phyloP scores from a whole-genome alignment of 208 protist genomes.

The Crithidia fasciculata region DNA sequence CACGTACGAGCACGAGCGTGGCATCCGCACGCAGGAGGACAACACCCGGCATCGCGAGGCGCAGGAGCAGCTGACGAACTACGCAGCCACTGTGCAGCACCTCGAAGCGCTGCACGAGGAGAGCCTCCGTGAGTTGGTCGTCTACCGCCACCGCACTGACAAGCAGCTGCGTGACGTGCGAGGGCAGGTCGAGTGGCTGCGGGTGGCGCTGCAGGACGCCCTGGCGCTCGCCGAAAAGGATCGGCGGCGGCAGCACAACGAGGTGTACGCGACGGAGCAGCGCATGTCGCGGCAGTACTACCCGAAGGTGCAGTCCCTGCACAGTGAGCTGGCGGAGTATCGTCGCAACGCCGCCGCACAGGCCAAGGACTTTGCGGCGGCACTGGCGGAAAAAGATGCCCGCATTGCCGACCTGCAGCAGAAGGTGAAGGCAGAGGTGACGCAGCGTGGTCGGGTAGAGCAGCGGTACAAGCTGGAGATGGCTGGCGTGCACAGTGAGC shows the following conservation, averaged over 20 bases:
- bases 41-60: constrained; percentile 36
- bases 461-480: constrained; percentile 66
- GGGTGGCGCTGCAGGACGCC: constrained; percentile 39
- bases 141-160: constrained; percentile 54
- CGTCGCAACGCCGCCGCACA: constrained; percentile 13
- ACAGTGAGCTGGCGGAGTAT: constrained; percentile 34
- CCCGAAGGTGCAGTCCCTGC: constrained; percentile 41
- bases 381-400: constrained; percentile 21
- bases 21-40: constrained; percentile 35
- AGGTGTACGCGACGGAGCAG: constrained; percentile 29
- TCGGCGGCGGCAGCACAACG: constrained; percentile 42
- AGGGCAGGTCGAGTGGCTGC: constrained; percentile 54
- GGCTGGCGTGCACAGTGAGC: constrained; percentile 74
- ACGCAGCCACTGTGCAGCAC: constrained; percentile 45
- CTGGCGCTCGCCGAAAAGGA: constrained; percentile 38
- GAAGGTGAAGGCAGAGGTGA: constrained; percentile 30
- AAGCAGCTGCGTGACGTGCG: constrained; percentile 45
- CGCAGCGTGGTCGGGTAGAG: constrained; percentile 38
- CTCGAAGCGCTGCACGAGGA: constrained; percentile 62
- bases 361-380: constrained; percentile 19
- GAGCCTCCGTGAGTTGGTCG: constrained; percentile 59
- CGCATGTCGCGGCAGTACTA: constrained; percentile 35
- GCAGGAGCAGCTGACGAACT: constrained; percentile 32
- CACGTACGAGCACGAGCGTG: constrained; percentile 70
- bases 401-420: constrained; percentile 25